Evolutionary conservation across 495 filamentous ascomycete species (phyloP), one percentile per base, ranked within the genome.

Genomic region (Hyphodiscus hymeniophilus): DNA sequence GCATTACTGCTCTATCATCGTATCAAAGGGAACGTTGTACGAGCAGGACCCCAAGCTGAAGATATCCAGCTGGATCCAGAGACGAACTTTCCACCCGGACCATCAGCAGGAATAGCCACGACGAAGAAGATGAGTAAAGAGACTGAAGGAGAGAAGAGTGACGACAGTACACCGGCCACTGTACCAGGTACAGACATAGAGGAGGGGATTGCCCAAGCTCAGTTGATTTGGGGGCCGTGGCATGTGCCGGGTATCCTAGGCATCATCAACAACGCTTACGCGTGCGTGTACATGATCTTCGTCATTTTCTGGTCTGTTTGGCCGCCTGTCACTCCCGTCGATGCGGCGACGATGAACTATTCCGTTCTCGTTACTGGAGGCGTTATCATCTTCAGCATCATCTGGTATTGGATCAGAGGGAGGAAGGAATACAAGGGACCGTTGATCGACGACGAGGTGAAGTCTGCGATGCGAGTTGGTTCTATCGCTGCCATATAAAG

Each of bases 311-410:
- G 54, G 49, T 48, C 43, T 22, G 31, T 50, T 1, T 39, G 67
- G 69, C 73, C 71, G 1, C 60, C 57, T 0, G 53, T 53, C 1
- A 60, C 57, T 6, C 62, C 63, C 0, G 62, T 74, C 12, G 60
- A 59, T 2, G 58, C 60, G 11, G 35, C 61, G 4, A 75, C 61
- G n/a, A 75, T 81, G 63, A 80, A 81, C 50, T 81, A 71, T 52
- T 64, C 63, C 21, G 64, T 70, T 0, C 57, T 72, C 6, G 66
- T 74, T 22, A 63, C 67, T 33, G 69, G 63, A 0, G 58, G 59
- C 8, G 62, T 69, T 7, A 62, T 71, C 39, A 18, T 68, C 1
- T 70, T 72, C 45, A 63, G 63, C 3, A 52, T 63, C 38, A 45
- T 56, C 0, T 67, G 69, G 55, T 76, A 71, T 61, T 55, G 68